Base-by-base conservation (phyloP, 495 filamentous ascomycete genomes). In the Elasticomyces elasticus region DNA sequence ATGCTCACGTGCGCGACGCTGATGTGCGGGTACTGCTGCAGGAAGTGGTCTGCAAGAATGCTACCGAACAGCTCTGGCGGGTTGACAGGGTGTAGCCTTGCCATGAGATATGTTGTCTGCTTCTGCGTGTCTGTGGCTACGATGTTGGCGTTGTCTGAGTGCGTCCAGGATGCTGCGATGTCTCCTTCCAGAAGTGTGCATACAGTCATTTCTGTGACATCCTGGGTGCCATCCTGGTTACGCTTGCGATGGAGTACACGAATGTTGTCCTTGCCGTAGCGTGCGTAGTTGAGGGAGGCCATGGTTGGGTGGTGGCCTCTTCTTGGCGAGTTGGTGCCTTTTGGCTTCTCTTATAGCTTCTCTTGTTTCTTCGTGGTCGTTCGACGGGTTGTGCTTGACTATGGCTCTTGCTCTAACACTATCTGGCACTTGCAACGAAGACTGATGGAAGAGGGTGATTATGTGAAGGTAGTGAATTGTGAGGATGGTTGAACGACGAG, bases 91-190 rank as follows among this genome's bases (percentile, higher is more conserved):
- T 91, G 77, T 67, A 94, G 86, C 71, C 95, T 96, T 60, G 92
- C 91, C 50, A 82, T 75, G 78, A 96, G 88, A 72, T 91, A 95
- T 73, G 88, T 82, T 58, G 90, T 95, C 73, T 98, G 95, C 74
- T 98, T 98, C 75, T 95, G 91, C 10, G 89, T 91, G 71, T 98
- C 92, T 35, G 92, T 98, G 48, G 92, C 89, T 37, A 98, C 92
- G 23, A 98, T 78, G 50, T 94, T 86, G 67, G 84, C 86, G 76
- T 98, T 98, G 72, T 98, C 92, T 63, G 88, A 91, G 65, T 79
- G 69, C 54, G 89, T 98, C 76, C 95, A 94, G 82, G 91, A 94
- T 47, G 76, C 79, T 43, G 92, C 87, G 59, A 97, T 95, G 30
- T 87, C 84, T 49, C 92, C 92, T 72, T 95, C 86, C 3, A 98